A percentile compares a stretch with the other conserved stretches of the same genome.
Conservation (phyloP, 1,139 yeast species). For the Geotrichum bryndzae region DNA sequence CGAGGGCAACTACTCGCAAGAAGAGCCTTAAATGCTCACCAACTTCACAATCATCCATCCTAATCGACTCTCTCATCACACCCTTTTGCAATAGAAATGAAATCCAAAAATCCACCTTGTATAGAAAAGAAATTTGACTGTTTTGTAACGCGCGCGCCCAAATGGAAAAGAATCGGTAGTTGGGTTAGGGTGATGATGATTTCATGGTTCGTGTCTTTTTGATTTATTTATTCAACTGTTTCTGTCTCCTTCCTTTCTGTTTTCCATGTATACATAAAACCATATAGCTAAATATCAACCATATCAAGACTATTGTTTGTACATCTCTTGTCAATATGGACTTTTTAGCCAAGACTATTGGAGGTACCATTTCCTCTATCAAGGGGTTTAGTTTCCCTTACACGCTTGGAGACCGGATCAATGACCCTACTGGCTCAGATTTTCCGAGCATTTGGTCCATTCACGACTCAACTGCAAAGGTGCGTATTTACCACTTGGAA, state of each 20-base stretch:
- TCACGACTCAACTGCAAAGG: constrained; percentile 41
- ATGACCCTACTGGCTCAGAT: constrained; percentile 21
- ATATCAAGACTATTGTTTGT: neutral
- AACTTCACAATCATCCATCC: constrained; percentile 2
- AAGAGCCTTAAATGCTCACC: constrained; percentile 37
- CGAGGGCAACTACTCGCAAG: constrained; percentile 44
- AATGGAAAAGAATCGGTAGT: neutral
- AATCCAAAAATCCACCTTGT: neutral
- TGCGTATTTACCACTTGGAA: constrained; percentile 13
- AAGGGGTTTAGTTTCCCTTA: constrained; percentile 34
- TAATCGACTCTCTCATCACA: neutral
- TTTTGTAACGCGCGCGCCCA: neutral
- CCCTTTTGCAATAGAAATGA: neutral
- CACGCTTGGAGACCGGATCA: constrained; percentile 27
- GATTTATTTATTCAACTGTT: neutral
- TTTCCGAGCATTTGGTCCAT: constrained; percentile 45
- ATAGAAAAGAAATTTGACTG: neutral
- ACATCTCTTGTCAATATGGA: constrained; percentile 29
- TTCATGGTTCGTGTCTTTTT: constrained; percentile 10
- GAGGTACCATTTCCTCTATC: constrained; percentile 22
- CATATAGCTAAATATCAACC: neutral
- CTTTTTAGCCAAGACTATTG: constrained; percentile 36
- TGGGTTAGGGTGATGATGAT: constrained; percentile 11
- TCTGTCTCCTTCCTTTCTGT: neutral
- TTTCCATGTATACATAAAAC: neutral